Evolutionary conservation across 768 basidiomycete species (phyloP), one percentile per base, ranked within the genome.

Genomic region (Podaxis sp.): DNA sequence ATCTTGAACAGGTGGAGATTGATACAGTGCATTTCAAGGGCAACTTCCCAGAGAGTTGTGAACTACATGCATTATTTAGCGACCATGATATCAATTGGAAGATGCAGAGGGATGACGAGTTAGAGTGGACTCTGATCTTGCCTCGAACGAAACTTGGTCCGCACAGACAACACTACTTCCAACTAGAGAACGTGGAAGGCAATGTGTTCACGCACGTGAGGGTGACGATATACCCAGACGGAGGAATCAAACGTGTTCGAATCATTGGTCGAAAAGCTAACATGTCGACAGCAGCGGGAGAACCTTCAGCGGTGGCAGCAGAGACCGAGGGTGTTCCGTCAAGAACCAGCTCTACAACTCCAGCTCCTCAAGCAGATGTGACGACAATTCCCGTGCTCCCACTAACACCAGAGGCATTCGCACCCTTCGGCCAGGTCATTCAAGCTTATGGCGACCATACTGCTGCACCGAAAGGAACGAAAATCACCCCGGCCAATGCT

Each of bases 1-100:
- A 81, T 59, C 80, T 97, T n/a, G 84, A 89, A 63, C 78, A 85
- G 40, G 85, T 88, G 29, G 93, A 96, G 68, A 87, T 99, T 66
- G 97, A 99, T 74, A 98, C 97, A 0, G 87, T 90, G 3, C 89
- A 96, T 77, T 98, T 97, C 77, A 93, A 91, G 72, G 97, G 96
- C 24, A 98, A 98, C 73, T 98, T 92, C 70, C 96, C 96, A 9
- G 89, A 93, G 68, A 89, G 87, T 63, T 91, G 89, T 71, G 92
- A 94, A 68, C 69, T 96, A 19, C 87, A 90, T 70, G 94, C 85
- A 13, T 75, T 73, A 71, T 84, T 65, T 66, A 72, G 67, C 47
- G 66, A 71, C 24, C 68, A 66, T 53, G 72, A 77, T 57, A 66
- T 79, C 53, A 77, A 80, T 65, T 77, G 78, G 72, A 68, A 72